Base-by-base conservation (phyloP, 2,329 filamentous ascomycete genomes). In the Trichoderma sp. region DNA sequence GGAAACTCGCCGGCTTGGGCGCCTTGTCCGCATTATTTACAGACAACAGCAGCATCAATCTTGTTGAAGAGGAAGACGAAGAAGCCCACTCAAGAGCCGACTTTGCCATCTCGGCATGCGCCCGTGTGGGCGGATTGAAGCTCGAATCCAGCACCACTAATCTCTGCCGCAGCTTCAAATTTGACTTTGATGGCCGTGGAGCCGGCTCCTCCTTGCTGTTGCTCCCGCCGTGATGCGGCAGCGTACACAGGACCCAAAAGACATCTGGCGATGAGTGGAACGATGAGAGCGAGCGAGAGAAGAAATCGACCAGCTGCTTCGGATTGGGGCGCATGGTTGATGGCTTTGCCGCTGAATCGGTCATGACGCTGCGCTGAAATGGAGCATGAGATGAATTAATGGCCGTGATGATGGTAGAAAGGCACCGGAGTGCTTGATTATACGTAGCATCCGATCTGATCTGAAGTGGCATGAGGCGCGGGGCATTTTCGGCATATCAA, bases 1-100 rank as follows among this genome's bases (percentile, higher is more conserved):
- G 86, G 72, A 94, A 92, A 3, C 84, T 81, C 0, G 90, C 91
- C 0, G 92, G 90, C 70, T 87, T 88, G 6, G 89, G 85, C 11
- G 84, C 83, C 78, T 90, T 90, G 74, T 91, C 89, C 3, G 89
- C 89, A 73, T 91, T 91, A 69, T 88, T 85, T 37, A 88, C 85
- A 0, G 88, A 84, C 14, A 91, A 82, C 1, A 91, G 80, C 0
- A 91, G 79, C 54, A 91, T 75, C 5, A 91, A 68, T n/a, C 86
- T 78, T 32, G 78, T 39, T 24, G 46, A 26, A 24, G 32, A 32
- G 16, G 26, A 39, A 5, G 52, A 34, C 13, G 64, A 26, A 54
- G 65, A 37, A 32, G 55, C 64, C 69, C 76, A 72, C 0, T 58
- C 65, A 32, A 85, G 66, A 0, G 87, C 86, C 2, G 84, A 83